These are phyloP conservation scores for Hanseniaspora mollemarum DNA, from an alignment of 805 yeast species.

Conservation along the genomic window DNA sequence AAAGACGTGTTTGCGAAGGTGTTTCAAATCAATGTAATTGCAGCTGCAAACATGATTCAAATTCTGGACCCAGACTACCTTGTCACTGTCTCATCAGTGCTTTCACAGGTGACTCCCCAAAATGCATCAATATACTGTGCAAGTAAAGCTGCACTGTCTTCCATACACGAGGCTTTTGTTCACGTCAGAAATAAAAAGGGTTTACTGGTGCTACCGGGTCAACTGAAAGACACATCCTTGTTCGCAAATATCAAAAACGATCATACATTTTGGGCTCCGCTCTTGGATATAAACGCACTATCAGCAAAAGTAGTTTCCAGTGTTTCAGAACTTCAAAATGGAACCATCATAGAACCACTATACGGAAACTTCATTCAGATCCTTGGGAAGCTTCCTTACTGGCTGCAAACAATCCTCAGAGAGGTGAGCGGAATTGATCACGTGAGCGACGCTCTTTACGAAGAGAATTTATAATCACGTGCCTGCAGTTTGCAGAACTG, in stretches of 20 bases:
- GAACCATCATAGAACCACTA: conserved; percentile 32
- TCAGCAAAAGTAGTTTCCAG: conserved; percentile 28
- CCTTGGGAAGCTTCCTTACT: conserved; percentile 31
- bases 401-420: conserved; percentile 25
- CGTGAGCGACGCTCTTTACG: background rate
- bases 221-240: conserved; percentile 32
- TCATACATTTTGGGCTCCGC: conserved; percentile 33
- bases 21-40: conserved; percentile 17
- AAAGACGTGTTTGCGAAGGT: conserved; percentile 20
- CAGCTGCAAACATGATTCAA: conserved; percentile 13
- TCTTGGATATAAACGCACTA: conserved; percentile 28
- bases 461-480: too few species aligned
- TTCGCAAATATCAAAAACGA: conserved; percentile 21
- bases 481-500: too few species aligned
- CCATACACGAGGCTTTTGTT: conserved; percentile 34
- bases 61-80: conserved; percentile 7
- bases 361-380: conserved; percentile 34
- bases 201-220: conserved; percentile 37
- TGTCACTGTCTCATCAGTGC: conserved; percentile 19
- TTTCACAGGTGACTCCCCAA: conserved; percentile 35
- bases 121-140: conserved; percentile 36
- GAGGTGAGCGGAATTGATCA: conserved; percentile 18
- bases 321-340: conserved; percentile 29
- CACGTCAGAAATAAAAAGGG: conserved; percentile 23
- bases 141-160: conserved; percentile 34